These are phyloP conservation scores for Candida taoyuanica DNA, from an alignment of 805 yeast genomes.

Conservation along the genomic window DNA sequence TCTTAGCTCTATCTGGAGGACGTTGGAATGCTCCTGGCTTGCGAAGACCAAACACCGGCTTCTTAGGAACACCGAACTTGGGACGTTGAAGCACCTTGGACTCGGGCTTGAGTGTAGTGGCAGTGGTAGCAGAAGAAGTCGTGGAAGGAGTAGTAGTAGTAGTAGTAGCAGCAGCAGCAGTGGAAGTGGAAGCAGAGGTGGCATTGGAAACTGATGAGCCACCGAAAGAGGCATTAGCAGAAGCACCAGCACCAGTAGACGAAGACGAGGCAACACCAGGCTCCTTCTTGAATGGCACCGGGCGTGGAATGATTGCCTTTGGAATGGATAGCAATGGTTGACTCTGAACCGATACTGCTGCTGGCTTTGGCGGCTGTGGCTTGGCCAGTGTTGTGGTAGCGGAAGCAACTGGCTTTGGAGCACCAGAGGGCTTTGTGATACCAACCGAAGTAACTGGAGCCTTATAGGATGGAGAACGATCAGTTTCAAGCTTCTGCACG, in stretches of 20 bases:
- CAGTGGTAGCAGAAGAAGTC: not conserved
- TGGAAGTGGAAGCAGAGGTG: not conserved
- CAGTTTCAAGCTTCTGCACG: too few species aligned
- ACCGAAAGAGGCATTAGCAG: not conserved
- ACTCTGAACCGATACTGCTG: not conserved
- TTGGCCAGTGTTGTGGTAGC: not conserved
- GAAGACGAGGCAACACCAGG: not conserved
- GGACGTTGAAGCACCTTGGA: conserved; percentile 18
- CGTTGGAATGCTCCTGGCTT: conserved; percentile 29
- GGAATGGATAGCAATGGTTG: not conserved
- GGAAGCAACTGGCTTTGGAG: not conserved
- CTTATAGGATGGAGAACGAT: too few species aligned
- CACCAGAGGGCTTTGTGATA: too few species aligned
- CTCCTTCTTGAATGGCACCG: conserved; percentile 13
- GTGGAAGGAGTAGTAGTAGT: not conserved
- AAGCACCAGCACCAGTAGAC: not conserved
- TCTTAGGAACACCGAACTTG: conserved; percentile 25
- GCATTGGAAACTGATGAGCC: not conserved
- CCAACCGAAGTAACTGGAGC: too few species aligned
- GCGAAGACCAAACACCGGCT: conserved; percentile 24
- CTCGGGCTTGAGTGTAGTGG: not conserved
- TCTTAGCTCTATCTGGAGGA: conserved; percentile 23
- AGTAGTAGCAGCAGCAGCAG: not conserved
- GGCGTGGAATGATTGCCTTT: conserved; percentile 6
- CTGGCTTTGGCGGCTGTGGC: not conserved